Evolutionary conservation across 2,329 filamentous ascomycete genomes (phyloP), one percentile per base, ranked within the genome.

Genomic region (Daldinia sp.): DNA sequence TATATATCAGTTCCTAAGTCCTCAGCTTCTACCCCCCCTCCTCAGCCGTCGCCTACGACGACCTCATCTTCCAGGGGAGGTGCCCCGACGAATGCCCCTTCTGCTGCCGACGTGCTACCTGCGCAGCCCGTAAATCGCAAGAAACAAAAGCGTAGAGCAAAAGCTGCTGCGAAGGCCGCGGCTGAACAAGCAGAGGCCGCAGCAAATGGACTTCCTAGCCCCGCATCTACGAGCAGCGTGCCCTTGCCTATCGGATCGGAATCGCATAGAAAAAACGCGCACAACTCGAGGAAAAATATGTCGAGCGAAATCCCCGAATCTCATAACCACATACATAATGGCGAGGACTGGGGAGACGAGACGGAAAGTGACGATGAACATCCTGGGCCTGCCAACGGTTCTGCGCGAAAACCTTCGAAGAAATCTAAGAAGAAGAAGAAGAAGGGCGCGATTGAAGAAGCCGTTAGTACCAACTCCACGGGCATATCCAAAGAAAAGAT

Each of bases 111-210:
- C 61, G 63, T 61, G 62, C 61, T 70, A 15, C 71, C 77, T 47
- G 79, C 81, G 43, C 81, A 81, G 43, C 74, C 82, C 7, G 90
- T 94, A 52, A 97, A 97, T 79, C 88, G 92, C 75, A 97, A 97
- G 83, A 98, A 97, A 82, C 91, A 95, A 77, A 97, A 97, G 83
- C 88, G 94, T 70, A 87, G 94, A 69, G 90, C 92, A 74, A 97
- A 97, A 78, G 91, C 90, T 30, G 90, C 92, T 29, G 90, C 89
- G 63, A 87, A 90, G 74, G 86, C 86, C 27, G 87, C 84, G 43
- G 83, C 83, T 29, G 80, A 81, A 68, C 78, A 80, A 66, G 74
- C 81, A 39, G 79, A 79, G 4, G 76, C 78, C 56, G 65, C 71
- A 29, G 71, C 73, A 29, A 82, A 84, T 64, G 81, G 81, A 19